Conservation (phyloP, 345 rosid species). For the Physaria fendleri region DNA sequence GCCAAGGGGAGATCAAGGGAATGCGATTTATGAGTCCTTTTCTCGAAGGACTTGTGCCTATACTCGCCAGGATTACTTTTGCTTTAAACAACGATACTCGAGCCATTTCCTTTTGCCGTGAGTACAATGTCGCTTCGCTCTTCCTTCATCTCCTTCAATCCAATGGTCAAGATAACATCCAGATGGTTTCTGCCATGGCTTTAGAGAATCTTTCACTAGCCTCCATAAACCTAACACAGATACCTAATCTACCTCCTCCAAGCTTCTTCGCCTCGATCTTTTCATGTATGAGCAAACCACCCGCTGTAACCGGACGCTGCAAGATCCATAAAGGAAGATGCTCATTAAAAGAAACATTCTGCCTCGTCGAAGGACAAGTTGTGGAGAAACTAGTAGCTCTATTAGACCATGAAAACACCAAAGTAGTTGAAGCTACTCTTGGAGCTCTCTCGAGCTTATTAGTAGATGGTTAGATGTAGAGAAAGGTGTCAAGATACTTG, state of each 20-base stretch:
- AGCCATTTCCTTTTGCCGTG: slow-evolving; percentile 61
- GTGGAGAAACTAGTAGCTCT: slow-evolving; percentile 64
- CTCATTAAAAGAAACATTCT: slow-evolving; percentile 71
- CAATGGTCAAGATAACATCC: slow-evolving; percentile 73
- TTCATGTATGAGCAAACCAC: slow-evolving; percentile 67
- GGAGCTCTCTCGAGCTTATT: slow-evolving; percentile 74
- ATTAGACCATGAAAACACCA: slow-evolving; percentile 59
- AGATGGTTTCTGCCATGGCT: slow-evolving; percentile 81
- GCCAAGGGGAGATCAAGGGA: slow-evolving; percentile 71
- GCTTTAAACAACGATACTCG: slow-evolving; percentile 54
- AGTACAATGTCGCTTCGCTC: slow-evolving; percentile 51
- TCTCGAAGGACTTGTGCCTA: slow-evolving; percentile 76
- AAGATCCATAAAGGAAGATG: slow-evolving; percentile 75
- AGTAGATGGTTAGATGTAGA: slow-evolving; percentile 66
- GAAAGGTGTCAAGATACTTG: slow-evolving; percentile 50
- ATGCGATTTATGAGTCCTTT: slow-evolving; percentile 67
- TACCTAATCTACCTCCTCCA: slow-evolving; percentile 64
- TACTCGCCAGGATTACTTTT: slow-evolving; percentile 84
- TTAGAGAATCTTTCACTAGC: slow-evolving; percentile 82
- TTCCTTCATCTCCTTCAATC: slow-evolving; percentile 72
- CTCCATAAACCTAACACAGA: slow-evolving; percentile 52
- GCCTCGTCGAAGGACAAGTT: slow-evolving; percentile 64
- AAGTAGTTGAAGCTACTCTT: slow-evolving; percentile 71
- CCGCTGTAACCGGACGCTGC: slow-evolving; percentile 59
- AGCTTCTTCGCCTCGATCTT: slow-evolving; percentile 53